These are phyloP conservation scores for Apiotrichum akiyoshidainum DNA, from an alignment of 1,284 basidiomycete genomes.

Conservation along the genomic window DNA sequence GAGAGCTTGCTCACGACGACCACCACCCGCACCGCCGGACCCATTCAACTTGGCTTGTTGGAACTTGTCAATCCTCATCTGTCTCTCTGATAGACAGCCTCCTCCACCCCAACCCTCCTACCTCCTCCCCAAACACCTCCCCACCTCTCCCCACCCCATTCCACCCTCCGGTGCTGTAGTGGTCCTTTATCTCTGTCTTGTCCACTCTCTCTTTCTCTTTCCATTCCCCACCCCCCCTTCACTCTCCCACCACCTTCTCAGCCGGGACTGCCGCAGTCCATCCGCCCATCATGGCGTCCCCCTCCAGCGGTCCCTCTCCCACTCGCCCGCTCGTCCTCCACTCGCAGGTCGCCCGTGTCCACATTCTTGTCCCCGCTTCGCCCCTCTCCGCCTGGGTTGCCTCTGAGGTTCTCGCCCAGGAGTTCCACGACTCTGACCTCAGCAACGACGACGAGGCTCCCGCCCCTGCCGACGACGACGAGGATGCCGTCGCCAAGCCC, in stretches of 20 bases:
- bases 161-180: neutral
- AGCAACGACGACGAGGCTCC: constrained; percentile 38
- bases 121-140: constrained; percentile 8
- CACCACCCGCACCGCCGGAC: too few species aligned
- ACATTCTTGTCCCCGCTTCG: constrained; percentile 74
- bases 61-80: constrained; percentile 1
- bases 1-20: too few species aligned
- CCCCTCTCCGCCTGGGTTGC: constrained; percentile 75
- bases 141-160: constrained; percentile 5
- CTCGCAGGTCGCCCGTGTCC: constrained; percentile 54
- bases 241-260: constrained; percentile 7
- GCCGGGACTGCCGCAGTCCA: constrained; percentile 23
- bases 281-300: constrained; percentile 44
- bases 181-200: constrained; percentile 1
- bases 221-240: constrained; percentile 4
- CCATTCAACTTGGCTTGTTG: neutral
- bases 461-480: constrained; percentile 49
- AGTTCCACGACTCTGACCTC: constrained; percentile 66
- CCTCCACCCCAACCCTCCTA: neutral
- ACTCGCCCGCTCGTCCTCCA: constrained; percentile 52
- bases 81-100: neutral
- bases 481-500: constrained; percentile 34
- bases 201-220: constrained; percentile 4
- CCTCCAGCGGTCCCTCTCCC: constrained; percentile 40
- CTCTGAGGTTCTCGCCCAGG: constrained; percentile 80